Conservation (phyloP, 1,284 basidiomycete genomes). For the Sporisorium iseilematis-ciliati region DNA sequence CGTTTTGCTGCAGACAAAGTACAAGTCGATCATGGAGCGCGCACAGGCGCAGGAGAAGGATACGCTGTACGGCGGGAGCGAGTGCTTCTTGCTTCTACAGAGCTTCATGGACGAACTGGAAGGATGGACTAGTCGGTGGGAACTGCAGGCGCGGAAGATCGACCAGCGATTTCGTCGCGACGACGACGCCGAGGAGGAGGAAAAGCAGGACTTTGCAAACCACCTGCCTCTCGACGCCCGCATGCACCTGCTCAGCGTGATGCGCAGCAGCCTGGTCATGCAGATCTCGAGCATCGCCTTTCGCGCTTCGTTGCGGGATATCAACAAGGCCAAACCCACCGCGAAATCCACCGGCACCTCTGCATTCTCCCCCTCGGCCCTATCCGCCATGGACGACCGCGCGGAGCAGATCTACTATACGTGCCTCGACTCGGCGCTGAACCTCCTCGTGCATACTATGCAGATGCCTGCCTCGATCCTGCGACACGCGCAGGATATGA, state of each 20-base stretch:
- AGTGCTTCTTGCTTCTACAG: constrained; percentile 46
- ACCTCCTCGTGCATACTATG: constrained; percentile 41
- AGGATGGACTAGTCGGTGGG: constrained; percentile 44
- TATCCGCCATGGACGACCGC: constrained; percentile 46
- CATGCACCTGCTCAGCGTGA: constrained; percentile 41
- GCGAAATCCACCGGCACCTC: constrained; percentile 21
- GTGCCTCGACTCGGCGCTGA: constrained; percentile 49
- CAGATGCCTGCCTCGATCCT: constrained; percentile 39
- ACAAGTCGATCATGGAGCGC: constrained; percentile 53
- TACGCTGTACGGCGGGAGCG: constrained; percentile 37
- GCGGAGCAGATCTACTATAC: constrained; percentile 51
- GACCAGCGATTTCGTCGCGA: constrained; percentile 32
- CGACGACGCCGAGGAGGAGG: not conserved
- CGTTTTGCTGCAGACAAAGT: constrained; percentile 51
- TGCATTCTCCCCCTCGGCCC: constrained; percentile 28
- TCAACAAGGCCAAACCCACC: constrained; percentile 46
- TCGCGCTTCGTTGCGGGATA: constrained; percentile 43
- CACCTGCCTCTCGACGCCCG: constrained; percentile 28
- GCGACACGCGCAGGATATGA: constrained; percentile 52
- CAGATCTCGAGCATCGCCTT: constrained; percentile 53
- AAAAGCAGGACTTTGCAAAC: constrained; percentile 13
- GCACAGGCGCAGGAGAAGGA: constrained; percentile 49
- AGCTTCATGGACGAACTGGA: constrained; percentile 51
- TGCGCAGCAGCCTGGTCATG: constrained; percentile 52
- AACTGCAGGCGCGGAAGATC: constrained; percentile 47